Evolutionary conservation across 75 land plant genomes (phyloP).

Genomic region (Picea sitchensis): DNA sequence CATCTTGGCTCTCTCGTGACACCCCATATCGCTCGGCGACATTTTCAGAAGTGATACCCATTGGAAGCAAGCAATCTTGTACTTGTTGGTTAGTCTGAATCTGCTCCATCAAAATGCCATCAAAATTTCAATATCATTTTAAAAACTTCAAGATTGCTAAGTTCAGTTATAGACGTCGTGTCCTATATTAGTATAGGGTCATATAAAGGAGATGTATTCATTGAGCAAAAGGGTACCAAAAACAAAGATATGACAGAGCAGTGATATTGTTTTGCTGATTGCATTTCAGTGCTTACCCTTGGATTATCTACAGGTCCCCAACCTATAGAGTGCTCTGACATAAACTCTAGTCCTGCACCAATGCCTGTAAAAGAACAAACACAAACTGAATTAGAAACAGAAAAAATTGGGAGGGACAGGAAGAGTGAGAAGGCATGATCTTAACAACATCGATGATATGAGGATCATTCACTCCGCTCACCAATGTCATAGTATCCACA

Average conservation of each 20-base stretch:
- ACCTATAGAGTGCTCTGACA: conserved; percentile 15
- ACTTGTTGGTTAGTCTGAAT: conserved; percentile 10
- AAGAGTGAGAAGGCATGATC: no score
- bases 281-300: conserved; percentile 13
- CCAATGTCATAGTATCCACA: conserved; percentile 75
- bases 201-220: background rate
- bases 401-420: background rate
- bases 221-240: background rate
- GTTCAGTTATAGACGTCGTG: background rate
- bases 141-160: background rate
- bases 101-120: background rate
- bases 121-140: background rate
- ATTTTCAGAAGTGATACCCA: conserved; percentile 32
- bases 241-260: no score
- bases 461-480: conserved; percentile 8
- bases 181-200: background rate
- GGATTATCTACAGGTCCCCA: conserved; percentile 23
- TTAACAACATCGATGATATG: background rate
- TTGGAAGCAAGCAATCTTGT: conserved; percentile 24
- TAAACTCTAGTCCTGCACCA: conserved; percentile 28
- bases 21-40: conserved; percentile 22
- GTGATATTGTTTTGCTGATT: background rate
- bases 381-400: background rate
- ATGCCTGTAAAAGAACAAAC: conserved; percentile 16
- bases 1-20: conserved; percentile 22